Conservation (phyloP, 73 alveolate genomes). For the Symbiodinium natans region DNA sequence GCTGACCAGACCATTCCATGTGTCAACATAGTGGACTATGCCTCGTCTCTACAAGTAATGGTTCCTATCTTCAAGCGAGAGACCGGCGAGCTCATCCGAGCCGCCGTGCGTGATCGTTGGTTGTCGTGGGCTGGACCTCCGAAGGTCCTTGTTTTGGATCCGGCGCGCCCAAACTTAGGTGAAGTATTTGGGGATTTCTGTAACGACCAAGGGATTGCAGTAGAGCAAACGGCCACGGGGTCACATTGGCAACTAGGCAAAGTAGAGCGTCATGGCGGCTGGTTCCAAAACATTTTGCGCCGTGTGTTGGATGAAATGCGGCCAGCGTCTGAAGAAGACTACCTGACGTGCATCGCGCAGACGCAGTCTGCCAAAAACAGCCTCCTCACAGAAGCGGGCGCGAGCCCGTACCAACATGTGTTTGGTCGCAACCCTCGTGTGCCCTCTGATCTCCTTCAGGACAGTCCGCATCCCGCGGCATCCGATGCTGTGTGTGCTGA, state of each 20-base stretch:
- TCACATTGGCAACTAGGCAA: background rate
- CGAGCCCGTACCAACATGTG: background rate
- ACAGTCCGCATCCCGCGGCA: background rate
- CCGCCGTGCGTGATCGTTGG: slow-evolving; percentile 1
- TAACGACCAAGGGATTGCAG: background rate
- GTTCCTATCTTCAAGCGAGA: background rate
- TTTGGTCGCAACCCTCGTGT: slow-evolving; percentile 40
- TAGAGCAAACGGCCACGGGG: background rate
- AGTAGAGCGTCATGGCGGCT: background rate
- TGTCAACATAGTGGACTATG: slow-evolving; percentile 16
- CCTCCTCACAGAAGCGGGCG: background rate
- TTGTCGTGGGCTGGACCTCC: slow-evolving; percentile 45
- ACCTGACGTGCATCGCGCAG: background rate
- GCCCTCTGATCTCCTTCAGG: slow-evolving; percentile 11
- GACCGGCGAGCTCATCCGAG: background rate
- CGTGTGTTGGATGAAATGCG: background rate
- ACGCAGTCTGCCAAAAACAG: background rate
- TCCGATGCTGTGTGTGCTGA: background rate
- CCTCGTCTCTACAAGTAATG: background rate
- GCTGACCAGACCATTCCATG: background rate
- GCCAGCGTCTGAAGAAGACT: background rate
- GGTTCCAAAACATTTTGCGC: background rate
- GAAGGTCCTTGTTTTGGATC: slow-evolving; percentile 2
- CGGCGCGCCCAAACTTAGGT: background rate
- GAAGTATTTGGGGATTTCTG: background rate